Evolutionary conservation across 108 stramenopile genomes (phyloP), one percentile per base, ranked within the genome.

Genomic region (Pseudonitzschia pungens): DNA sequence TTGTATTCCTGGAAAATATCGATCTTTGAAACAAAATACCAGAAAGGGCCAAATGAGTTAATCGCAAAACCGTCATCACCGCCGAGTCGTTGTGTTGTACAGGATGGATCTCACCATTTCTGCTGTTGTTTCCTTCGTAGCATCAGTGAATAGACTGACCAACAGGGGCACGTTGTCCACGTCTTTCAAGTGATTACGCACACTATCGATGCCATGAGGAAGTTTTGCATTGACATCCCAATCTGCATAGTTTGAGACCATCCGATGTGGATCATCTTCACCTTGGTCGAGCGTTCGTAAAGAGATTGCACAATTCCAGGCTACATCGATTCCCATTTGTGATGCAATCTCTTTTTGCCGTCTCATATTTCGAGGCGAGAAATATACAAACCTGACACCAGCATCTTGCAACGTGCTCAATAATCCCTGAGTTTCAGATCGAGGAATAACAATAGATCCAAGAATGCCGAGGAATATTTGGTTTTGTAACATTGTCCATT

Each of bases 161-260:
- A 98, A 81, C 40, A 98, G 83, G 14, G 98, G 98, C 10, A 97
- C 98, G 72, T 98, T 97, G 80, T 98, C 98, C 7, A 98, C 97
- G 41, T 93, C 92, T 48, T 92, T 71, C 50, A 93, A 72, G 71
- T 93, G 93, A 16, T 77, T 80, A 52, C 85, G 83, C 10, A 97
- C 92, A 64, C 92, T 94, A 4, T 97, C 92, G 27, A 95, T 69
- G 36, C 95, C 98, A 76, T 98, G 98, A 4, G 98, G 98, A 31
- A 98, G 77, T 73, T 92, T 87, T 18, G 97, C 97, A 69, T 96
- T 96, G 4, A 98, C 95, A 77, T 97, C 96, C 98, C 98, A 98
- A 71, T 98, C 98, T 4, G 98, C 98, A 69, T 98, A 98, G 36
- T 83, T 82, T 1, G 90, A 92, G 43, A 85, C 86, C 94, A 97